Conservation (phyloP, 2,329 filamentous ascomycete species). For the Cladosporium sp. region DNA sequence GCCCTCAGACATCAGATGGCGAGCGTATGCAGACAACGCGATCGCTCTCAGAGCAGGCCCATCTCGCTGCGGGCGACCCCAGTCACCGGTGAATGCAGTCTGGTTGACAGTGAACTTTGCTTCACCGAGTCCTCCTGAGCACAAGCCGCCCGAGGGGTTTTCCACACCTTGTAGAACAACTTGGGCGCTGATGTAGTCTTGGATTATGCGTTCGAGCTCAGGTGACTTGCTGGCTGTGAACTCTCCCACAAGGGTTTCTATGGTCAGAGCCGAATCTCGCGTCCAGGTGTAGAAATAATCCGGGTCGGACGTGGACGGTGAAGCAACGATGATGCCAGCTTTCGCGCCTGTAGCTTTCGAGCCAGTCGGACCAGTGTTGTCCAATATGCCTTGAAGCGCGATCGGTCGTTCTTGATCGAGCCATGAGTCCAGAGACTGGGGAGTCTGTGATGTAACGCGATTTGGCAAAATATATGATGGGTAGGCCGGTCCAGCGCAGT, state of each 20-base stretch:
- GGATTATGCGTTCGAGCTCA: conserved; percentile 55
- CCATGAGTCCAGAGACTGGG: conserved; percentile 23
- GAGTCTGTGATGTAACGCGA: too few relatives aligned
- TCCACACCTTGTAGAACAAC: conserved; percentile 61
- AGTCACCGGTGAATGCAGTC: conserved; percentile 46
- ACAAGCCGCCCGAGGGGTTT: conserved; percentile 62
- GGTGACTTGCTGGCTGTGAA: conserved; percentile 56
- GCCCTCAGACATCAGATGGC: conserved; percentile 56
- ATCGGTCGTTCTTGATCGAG: conserved; percentile 44
- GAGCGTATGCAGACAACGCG: conserved; percentile 66
- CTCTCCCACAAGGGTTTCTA: conserved; percentile 65
- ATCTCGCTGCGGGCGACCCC: conserved; percentile 77
- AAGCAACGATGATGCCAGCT: conserved; percentile 52
- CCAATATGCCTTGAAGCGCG: conserved; percentile 50
- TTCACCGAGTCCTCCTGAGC: conserved; percentile 59
- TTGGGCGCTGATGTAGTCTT: conserved; percentile 65
- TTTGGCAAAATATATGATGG: too few relatives aligned
- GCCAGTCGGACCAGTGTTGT: conserved; percentile 54
- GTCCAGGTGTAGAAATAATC: conserved; percentile 76
- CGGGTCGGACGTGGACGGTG: conserved; percentile 49
- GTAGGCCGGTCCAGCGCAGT: too few relatives aligned
- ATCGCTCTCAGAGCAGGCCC: conserved; percentile 73
- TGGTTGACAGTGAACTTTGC: conserved; percentile 68
- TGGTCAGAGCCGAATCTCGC: conserved; percentile 65
- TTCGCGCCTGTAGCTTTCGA: conserved; percentile 45